Conservation (phyloP, 1,139 yeast species). For the Diutina mesorugosa region DNA sequence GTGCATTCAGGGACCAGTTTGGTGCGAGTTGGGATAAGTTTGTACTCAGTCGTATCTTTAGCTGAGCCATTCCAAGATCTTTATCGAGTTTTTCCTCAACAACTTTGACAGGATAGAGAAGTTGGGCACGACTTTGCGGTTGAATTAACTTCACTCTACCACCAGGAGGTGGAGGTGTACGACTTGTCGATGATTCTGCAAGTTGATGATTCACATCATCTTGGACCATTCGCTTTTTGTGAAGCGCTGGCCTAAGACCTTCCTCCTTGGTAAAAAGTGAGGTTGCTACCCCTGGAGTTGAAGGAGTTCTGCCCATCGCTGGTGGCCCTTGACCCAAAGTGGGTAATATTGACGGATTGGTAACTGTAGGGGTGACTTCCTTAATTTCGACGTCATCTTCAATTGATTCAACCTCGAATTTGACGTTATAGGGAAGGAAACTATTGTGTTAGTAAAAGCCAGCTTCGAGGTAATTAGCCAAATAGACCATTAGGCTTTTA, state of each 20-base stretch:
- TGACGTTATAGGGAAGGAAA: constrained; percentile 62
- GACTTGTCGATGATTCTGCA: neutral
- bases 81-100: neutral
- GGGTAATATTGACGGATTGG: neutral
- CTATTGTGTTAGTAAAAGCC: constrained; percentile 15
- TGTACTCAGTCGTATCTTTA: neutral
- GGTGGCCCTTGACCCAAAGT: neutral
- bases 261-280: neutral
- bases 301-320: neutral
- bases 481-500: neutral
- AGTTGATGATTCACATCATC: neutral
- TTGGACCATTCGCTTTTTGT: neutral
- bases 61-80: neutral
- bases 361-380: neutral
- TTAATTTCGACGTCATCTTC: constrained; percentile 4
- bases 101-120: neutral
- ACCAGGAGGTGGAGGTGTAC: neutral
- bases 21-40: neutral
- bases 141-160: neutral
- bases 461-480: neutral
- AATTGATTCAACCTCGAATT: constrained; percentile 35
- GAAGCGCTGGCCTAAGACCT: neutral
- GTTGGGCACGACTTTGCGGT: neutral
- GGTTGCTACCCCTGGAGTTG: neutral
- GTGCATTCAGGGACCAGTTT: neutral